Conservation (phyloP, 768 basidiomycete genomes). For the Russula emetica region DNA sequence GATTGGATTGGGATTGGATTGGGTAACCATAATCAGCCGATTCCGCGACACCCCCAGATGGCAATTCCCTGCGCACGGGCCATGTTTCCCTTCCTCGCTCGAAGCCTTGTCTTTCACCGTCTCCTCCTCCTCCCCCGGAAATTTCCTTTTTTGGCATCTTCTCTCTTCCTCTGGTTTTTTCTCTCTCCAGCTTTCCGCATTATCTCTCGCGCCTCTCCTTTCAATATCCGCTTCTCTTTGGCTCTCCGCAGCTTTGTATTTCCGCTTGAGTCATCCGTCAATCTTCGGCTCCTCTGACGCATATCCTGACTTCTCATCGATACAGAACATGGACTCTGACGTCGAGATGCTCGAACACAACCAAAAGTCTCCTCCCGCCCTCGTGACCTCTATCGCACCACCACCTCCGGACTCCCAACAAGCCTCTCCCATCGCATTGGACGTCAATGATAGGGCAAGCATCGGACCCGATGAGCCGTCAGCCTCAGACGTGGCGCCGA, state of each 20-base stretch:
- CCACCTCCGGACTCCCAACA: slow-evolving; percentile 21
- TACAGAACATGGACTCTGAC: slow-evolving; percentile 19
- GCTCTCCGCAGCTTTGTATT: neutral
- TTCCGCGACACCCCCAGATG: slow-evolving; percentile 20
- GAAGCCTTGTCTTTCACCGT: slow-evolving; percentile 25
- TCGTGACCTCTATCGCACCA: slow-evolving; percentile 14
- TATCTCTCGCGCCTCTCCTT: slow-evolving; percentile 5
- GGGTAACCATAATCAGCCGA: too few species aligned
- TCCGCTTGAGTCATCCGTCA: neutral
- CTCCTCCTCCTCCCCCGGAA: slow-evolving; percentile 28
- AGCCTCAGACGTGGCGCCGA: slow-evolving; percentile 18
- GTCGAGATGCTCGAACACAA: slow-evolving; percentile 19
- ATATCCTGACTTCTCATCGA: neutral
- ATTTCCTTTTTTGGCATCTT: slow-evolving; percentile 35
- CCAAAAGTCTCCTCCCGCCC: slow-evolving; percentile 7
- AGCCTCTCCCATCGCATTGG: slow-evolving; percentile 11
- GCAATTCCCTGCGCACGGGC: slow-evolving; percentile 28
- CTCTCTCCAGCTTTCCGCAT: neutral
- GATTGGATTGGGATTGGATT: slow-evolving; percentile 5
- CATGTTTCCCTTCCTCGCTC: slow-evolving; percentile 7
- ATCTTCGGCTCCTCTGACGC: neutral
- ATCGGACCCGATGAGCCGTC: slow-evolving; percentile 30
- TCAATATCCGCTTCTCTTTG: neutral
- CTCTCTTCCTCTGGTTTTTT: slow-evolving; percentile 25
- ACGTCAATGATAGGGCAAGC: slow-evolving; percentile 15